Evolutionary conservation across 495 filamentous ascomycete genomes (phyloP), one percentile per base, ranked within the genome.

Genomic region (Penicillium paradoxum): DNA sequence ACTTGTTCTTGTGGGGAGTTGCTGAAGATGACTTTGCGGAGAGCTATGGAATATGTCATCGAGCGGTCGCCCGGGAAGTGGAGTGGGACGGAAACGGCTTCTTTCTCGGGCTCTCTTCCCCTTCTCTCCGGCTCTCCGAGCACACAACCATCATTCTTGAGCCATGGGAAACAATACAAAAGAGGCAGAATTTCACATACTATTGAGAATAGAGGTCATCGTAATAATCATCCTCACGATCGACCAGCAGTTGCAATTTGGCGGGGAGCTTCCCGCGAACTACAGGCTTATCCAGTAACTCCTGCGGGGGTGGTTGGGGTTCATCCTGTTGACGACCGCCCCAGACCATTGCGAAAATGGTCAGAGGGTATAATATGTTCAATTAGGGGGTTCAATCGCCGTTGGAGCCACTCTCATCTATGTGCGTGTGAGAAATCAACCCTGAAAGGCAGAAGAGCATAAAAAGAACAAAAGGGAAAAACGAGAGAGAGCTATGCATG

Each of bases 181-280:
- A 27, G 4, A 21, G 17, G 33, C 13, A 18, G 38, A 27, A 5
- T 4, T 54, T 19, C 24, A 86, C 90, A 54, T 82, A 95, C 89
- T 84, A 89, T 70, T 88, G 84, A 47, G 86, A 80, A 59, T 85
- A 85, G 10, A 95, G 69, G 56, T 88, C 79, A 51, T 91, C 86
- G 66, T 86, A 88, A 54, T 91, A 84, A 40, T 81, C 83, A 15
- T 91, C 89, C 2, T 95, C 84, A 32, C 78, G 81, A 56, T 95
- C 88, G 3, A 91, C 73, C 6, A 88, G 81, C 37, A 82, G 84
- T 60, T 96, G 89, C 6, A 91, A 70, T 13, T 77, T 74, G 14
- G 78, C 70, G 4, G 89, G 84, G 6, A 95, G 83, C 64, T 82
- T 82, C 59, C 82, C 76, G 25, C 74, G 69, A 15, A 81, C 62